Percentiles rank a stretch among this genome's conserved stretches.
Evolutionary conservation across 2,329 filamentous ascomycete species (phyloP).

Genomic region (Botrytis fabae): DNA sequence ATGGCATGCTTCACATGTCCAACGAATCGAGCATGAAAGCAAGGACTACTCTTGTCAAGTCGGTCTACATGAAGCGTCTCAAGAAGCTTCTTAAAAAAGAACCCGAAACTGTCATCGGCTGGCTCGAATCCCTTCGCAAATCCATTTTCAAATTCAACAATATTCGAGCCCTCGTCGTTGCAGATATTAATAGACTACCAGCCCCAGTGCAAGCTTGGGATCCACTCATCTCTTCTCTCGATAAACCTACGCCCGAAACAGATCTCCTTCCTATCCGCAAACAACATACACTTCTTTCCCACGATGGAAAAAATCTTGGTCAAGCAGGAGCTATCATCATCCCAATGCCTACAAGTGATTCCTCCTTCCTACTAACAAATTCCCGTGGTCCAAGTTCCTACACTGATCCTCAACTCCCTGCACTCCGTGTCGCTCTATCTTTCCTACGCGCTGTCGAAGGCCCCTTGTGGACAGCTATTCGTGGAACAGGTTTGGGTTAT

Average conservation of each 20-base stretch:
- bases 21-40: slow-evolving; percentile 74
- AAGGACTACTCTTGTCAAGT: slow-evolving; percentile 79
- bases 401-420: slow-evolving; percentile 74
- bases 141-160: slow-evolving; percentile 82
- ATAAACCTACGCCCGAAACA: slow-evolving; percentile 49
- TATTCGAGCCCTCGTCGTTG: slow-evolving; percentile 80
- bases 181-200: slow-evolving; percentile 71
- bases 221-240: slow-evolving; percentile 45
- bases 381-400: slow-evolving; percentile 73
- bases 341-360: slow-evolving; percentile 90
- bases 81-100: slow-evolving; percentile 77
- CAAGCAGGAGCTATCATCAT: slow-evolving; percentile 73
- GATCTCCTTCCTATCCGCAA: slow-evolving; percentile 68
- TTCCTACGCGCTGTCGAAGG: slow-evolving; percentile 94
- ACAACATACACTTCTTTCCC: slow-evolving; percentile 69
- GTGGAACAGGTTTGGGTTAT: slow-evolving; percentile 91
- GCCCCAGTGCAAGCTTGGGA: slow-evolving; percentile 82
- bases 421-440: slow-evolving; percentile 81
- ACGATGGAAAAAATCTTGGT: slow-evolving; percentile 73
- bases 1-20: slow-evolving; percentile 79
- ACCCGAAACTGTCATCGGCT: slow-evolving; percentile 71
- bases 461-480: slow-evolving; percentile 89
- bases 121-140: slow-evolving; percentile 74
- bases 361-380: slow-evolving; percentile 80
- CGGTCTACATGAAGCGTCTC: slow-evolving; percentile 81